Evolutionary conservation across 306 rosid species (phyloP).

Genomic region (Gynostemma pentaphyllum): DNA sequence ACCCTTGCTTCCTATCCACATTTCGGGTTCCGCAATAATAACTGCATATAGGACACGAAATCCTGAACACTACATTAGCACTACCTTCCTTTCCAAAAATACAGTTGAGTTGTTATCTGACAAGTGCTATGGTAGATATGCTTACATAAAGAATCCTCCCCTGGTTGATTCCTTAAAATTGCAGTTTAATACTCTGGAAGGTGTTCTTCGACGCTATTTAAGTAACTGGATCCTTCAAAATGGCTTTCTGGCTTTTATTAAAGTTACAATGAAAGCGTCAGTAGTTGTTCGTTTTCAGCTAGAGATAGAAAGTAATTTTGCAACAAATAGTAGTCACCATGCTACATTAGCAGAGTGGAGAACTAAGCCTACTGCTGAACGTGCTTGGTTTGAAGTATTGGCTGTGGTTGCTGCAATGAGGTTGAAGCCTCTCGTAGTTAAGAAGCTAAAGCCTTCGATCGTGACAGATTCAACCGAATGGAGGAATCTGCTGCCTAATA

Average conservation of each 20-base stretch:
- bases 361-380: conserved; percentile 45
- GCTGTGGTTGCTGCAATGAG: conserved; percentile 44
- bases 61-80: conserved; percentile 27
- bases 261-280: conserved; percentile 59
- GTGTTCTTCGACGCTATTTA: conserved; percentile 40
- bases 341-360: conserved; percentile 50
- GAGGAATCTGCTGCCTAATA: conserved; percentile 67
- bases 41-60: conserved; percentile 59
- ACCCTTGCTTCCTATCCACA: conserved; percentile 53
- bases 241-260: conserved; percentile 30
- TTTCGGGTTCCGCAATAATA: conserved; percentile 49
- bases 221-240: conserved; percentile 34
- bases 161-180: conserved; percentile 47
- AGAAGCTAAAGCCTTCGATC: conserved; percentile 44
- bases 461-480: conserved; percentile 54
- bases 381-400: conserved; percentile 52
- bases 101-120: conserved; percentile 67
- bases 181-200: conserved; percentile 42
- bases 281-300: conserved; percentile 40
- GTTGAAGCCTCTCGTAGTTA: conserved; percentile 39
- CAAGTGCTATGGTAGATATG: conserved; percentile 47
- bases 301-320: conserved; percentile 45
- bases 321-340: conserved; percentile 19
- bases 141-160: conserved; percentile 24
- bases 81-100: conserved; percentile 36